Evolutionary conservation across 2,329 filamentous ascomycete genomes (phyloP).

Genomic region (Aureobasidium sp.): DNA sequence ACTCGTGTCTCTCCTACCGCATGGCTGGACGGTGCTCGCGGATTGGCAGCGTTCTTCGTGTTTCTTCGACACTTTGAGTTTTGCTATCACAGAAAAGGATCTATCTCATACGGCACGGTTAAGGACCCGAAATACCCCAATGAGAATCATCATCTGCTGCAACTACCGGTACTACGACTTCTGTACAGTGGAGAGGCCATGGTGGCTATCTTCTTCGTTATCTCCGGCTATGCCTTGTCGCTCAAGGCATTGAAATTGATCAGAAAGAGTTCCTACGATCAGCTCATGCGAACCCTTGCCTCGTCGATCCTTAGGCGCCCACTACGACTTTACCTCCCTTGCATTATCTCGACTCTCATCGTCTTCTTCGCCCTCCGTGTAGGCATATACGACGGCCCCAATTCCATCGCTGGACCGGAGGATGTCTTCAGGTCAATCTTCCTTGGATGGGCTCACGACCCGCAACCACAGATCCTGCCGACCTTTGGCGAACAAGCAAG

Average conservation of each 20-base stretch:
- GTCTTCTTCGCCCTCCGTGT: conserved; percentile 13
- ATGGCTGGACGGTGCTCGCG: conserved; percentile 58
- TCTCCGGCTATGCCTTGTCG: conserved; percentile 52
- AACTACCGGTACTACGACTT: conserved; percentile 48
- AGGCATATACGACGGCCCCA: conserved; percentile 14
- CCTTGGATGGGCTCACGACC: conserved; percentile 15
- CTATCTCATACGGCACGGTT: conserved; percentile 11
- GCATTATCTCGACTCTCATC: conserved; percentile 16
- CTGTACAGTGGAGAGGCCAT: conserved; percentile 49
- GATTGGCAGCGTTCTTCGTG: conserved; percentile 58
- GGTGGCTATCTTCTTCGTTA: conserved; percentile 54
- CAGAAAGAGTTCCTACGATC: conserved; percentile 22
- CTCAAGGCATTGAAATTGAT: conserved; percentile 26
- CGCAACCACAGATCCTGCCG: conserved; percentile 11
- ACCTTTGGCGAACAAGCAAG: conserved; percentile 17
- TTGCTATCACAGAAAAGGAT: conserved; percentile 11
- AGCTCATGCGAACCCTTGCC: conserved; percentile 13
- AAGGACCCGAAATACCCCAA: conserved; percentile 37
- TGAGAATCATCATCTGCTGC: conserved; percentile 23
- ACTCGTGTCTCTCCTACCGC: conserved; percentile 33
- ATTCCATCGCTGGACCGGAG: conserved; percentile 13
- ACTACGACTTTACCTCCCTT: conserved; percentile 18
- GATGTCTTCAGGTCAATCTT: conserved; percentile 12
- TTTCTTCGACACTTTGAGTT: conserved; percentile 52
- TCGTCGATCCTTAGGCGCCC: conserved; percentile 18